Evolutionary conservation across 192 early-diverging fungal species (phyloP).

Genomic region (Pecoramyces ruminantium): DNA sequence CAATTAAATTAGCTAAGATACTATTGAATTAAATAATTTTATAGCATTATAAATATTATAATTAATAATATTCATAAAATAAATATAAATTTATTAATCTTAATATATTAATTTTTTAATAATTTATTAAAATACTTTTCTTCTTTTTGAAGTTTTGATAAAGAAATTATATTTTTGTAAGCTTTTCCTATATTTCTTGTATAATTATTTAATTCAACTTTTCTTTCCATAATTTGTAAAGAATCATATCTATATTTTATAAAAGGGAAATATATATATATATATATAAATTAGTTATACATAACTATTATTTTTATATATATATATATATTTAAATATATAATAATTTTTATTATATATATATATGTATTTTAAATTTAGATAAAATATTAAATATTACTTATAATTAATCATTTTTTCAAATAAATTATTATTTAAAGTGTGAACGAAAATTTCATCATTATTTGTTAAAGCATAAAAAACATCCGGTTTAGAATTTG

Average conservation of each 20-base stretch:
- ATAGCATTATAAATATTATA: no score
- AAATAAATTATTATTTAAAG: slow-evolving; percentile 14
- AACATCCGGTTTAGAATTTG: slow-evolving; percentile 11
- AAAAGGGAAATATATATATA: no score
- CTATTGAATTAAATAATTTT: neutral
- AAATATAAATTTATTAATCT: no score
- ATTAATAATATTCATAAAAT: no score
- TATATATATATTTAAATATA: neutral
- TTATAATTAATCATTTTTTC: slow-evolving; percentile 11
- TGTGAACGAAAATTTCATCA: slow-evolving; percentile 15
- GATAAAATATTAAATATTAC: slow-evolving; percentile 5
- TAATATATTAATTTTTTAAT: no score
- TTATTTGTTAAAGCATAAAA: slow-evolving; percentile 17
- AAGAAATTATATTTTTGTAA: slow-evolving; percentile 4
- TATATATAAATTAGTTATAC: neutral
- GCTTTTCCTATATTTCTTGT: slow-evolving; percentile 18
- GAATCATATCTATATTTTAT: neutral
- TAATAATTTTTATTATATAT: no score
- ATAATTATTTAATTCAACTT: slow-evolving; percentile 17
- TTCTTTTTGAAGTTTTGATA: slow-evolving; percentile 10
- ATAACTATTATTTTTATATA: neutral
- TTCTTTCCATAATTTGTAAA: slow-evolving; percentile 5
- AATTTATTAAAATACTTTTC: neutral
- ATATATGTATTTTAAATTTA: no score
- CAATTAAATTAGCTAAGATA: slow-evolving; percentile 11